Evolutionary conservation across 257 asterid species (phyloP).

Genomic region (Misopates orontium): DNA sequence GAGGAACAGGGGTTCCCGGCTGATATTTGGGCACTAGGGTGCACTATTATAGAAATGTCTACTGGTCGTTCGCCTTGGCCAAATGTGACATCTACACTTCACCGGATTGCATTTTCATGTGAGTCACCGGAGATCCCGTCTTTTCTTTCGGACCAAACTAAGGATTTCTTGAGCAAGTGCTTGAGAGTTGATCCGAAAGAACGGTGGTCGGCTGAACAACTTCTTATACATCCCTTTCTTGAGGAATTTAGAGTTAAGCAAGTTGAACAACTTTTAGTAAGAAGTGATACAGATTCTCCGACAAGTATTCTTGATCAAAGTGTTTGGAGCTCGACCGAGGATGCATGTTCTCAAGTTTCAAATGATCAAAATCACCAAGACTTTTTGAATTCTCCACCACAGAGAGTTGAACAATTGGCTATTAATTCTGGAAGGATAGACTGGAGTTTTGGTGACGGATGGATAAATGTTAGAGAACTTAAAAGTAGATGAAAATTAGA

Average conservation of each 20-base stretch:
- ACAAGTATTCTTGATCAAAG: conserved; percentile 57
- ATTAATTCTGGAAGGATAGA: conserved; percentile 25
- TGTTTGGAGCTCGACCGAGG: conserved; percentile 43
- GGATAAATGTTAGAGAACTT: conserved; percentile 42
- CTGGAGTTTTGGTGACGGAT: conserved; percentile 33
- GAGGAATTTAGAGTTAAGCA: conserved; percentile 21
- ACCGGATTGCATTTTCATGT: conserved; percentile 60
- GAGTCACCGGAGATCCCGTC: conserved; percentile 57
- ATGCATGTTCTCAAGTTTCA: neutral
- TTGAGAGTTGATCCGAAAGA: conserved; percentile 47
- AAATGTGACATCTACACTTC: conserved; percentile 37
- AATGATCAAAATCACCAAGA: neutral
- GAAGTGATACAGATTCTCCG: conserved; percentile 34
- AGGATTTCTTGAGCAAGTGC: conserved; percentile 70
- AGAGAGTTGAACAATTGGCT: conserved; percentile 33
- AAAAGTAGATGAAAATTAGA: neutral
- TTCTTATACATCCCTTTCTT: conserved; percentile 64
- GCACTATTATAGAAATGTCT: conserved; percentile 75
- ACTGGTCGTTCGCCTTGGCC: conserved; percentile 73
- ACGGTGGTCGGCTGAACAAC: conserved; percentile 67
- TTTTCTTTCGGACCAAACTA: conserved; percentile 50
- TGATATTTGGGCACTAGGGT: conserved; percentile 85
- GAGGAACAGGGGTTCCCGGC: conserved; percentile 67
- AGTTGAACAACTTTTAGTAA: neutral
- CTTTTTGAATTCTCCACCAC: conserved; percentile 8